Percentiles rank a stretch among this genome's conserved stretches.
These are phyloP conservation scores for Exophiala sideris DNA, from an alignment of 2,329 filamentous ascomycete species.

Conservation along the genomic window DNA sequence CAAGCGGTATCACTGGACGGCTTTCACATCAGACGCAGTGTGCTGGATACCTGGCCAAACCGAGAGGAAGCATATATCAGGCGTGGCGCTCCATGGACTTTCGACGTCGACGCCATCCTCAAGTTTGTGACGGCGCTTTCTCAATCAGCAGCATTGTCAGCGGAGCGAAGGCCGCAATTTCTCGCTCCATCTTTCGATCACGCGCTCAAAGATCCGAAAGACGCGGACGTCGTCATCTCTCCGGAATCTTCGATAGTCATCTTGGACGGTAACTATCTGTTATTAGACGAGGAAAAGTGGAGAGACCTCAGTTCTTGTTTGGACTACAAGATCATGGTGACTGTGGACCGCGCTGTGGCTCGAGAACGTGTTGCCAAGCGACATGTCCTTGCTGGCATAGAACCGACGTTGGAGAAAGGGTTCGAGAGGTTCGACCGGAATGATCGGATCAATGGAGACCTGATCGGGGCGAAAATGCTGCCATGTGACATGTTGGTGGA, in stretches of 20 bases:
- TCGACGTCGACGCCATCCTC: conserved; percentile 33
- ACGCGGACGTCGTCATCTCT: conserved; percentile 30
- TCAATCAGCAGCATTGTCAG: conserved; percentile 23
- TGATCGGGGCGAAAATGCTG: conserved; percentile 30
- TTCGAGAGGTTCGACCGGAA: conserved; percentile 39
- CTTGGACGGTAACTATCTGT: conserved; percentile 31
- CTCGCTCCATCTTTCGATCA: conserved; percentile 37
- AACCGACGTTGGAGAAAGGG: conserved; percentile 36
- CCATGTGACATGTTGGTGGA: conserved; percentile 31
- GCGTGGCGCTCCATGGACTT: conserved; percentile 40
- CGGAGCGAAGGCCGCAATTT: conserved; percentile 23
- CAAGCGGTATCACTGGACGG: conserved; percentile 38
- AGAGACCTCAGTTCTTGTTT: conserved; percentile 34
- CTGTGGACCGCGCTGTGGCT: conserved; percentile 38
- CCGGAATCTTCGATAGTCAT: conserved; percentile 27
- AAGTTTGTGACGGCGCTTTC: conserved; percentile 31
- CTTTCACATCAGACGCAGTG: conserved; percentile 35
- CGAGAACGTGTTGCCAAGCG: conserved; percentile 38
- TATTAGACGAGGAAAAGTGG: conserved; percentile 32
- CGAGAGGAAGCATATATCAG: conserved; percentile 34
- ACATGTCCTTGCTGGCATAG: conserved; percentile 42
- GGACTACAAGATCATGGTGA: conserved; percentile 44
- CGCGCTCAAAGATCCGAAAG: conserved; percentile 35
- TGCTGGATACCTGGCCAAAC: conserved; percentile 34
- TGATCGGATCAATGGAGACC: conserved; percentile 37